Conservation (phyloP, 768 basidiomycete species). For the Inosperma sp. region DNA sequence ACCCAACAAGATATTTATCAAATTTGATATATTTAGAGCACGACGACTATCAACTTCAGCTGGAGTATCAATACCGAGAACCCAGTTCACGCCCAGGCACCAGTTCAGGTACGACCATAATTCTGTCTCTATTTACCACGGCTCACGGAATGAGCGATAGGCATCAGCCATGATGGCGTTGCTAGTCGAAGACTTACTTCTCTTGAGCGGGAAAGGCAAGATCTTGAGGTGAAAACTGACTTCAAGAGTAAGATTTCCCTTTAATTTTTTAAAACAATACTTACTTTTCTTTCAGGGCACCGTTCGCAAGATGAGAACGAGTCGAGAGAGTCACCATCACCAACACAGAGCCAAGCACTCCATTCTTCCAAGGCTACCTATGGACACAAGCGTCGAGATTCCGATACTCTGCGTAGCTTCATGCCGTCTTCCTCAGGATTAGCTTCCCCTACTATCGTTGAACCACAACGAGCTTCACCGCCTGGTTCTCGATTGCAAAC, state of each 20-base stretch:
- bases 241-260: conserved; percentile 36
- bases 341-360: conserved; percentile 25
- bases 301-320: conserved; percentile 30
- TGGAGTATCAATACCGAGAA: conserved; percentile 34
- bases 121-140: not conserved
- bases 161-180: not conserved
- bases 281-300: conserved; percentile 28
- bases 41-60: conserved; percentile 37
- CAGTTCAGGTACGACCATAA: conserved; percentile 26
- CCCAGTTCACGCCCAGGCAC: conserved; percentile 33
- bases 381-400: conserved; percentile 64
- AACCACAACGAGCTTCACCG: conserved; percentile 20
- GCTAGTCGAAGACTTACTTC: conserved; percentile 1
- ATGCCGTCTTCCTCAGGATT: conserved; percentile 30
- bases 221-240: conserved; percentile 41
- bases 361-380: conserved; percentile 28
- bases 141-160: not conserved
- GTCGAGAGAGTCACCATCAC: conserved; percentile 52
- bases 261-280: not conserved
- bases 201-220: conserved; percentile 28
- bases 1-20: conserved; percentile 2
- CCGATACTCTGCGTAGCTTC: conserved; percentile 62
- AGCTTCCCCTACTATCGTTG: conserved; percentile 55
- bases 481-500: conserved; percentile 21
- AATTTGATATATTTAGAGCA: conserved; percentile 26